phyloP scores from a whole-genome alignment of 2,329 filamentous ascomycete species.

The Cladosporium phlei region DNA sequence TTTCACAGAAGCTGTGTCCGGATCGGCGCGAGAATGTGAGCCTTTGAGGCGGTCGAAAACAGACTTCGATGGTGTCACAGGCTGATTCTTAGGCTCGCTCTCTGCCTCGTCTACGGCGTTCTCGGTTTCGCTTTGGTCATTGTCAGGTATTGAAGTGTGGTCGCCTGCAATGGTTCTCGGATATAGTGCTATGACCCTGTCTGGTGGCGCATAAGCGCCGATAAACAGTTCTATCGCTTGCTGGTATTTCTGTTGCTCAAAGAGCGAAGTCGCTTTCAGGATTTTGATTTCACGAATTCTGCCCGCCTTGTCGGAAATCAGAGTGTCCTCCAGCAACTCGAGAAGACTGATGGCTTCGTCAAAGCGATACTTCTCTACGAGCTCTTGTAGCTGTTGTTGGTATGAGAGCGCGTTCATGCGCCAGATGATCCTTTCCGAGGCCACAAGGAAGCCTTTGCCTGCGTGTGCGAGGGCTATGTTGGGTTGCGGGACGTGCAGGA shows the following conservation, averaged over 20 bases:
- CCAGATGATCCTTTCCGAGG: slow-evolving; percentile 88
- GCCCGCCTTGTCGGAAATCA: slow-evolving; percentile 75
- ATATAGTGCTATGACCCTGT: slow-evolving; percentile 79
- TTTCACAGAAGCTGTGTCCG: slow-evolving; percentile 54
- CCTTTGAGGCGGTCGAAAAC: slow-evolving; percentile 47
- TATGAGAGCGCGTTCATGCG: slow-evolving; percentile 93
- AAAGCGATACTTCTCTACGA: slow-evolving; percentile 67
- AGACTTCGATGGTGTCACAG: slow-evolving; percentile 33
- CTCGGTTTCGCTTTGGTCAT: slow-evolving; percentile 38
- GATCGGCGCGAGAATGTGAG: slow-evolving; percentile 32
- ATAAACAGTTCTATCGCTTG: slow-evolving; percentile 88
- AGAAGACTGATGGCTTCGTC: slow-evolving; percentile 92
- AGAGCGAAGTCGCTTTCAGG: slow-evolving; percentile 80
- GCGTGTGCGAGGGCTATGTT: slow-evolving; percentile 93
- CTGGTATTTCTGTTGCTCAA: slow-evolving; percentile 75
- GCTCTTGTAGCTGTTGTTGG: slow-evolving; percentile 77
- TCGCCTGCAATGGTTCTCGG: slow-evolving; percentile 79
- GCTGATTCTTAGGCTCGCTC: slow-evolving; percentile 29
- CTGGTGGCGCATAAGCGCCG: slow-evolving; percentile 82
- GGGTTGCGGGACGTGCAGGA: slow-evolving; percentile 86
- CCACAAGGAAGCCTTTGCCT: slow-evolving; percentile 90
- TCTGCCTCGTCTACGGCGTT: slow-evolving; percentile 40
- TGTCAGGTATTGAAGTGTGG: slow-evolving; percentile 58
- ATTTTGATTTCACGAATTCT: slow-evolving; percentile 83
- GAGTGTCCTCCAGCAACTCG: slow-evolving; percentile 83